Evolutionary conservation across 345 rosid genomes (phyloP).

Genomic region (Erysimum cheiranthoides): DNA sequence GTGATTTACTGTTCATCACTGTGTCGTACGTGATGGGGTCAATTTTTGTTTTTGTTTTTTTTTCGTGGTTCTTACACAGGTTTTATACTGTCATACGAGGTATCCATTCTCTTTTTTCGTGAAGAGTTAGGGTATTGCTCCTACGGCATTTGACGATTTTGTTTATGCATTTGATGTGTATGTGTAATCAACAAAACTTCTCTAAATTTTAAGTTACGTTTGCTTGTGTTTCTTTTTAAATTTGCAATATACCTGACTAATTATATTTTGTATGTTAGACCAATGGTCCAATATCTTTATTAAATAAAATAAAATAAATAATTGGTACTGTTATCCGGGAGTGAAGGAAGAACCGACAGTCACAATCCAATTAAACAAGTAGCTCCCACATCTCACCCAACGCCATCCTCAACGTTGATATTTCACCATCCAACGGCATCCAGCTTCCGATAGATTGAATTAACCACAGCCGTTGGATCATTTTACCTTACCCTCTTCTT

Average conservation of each 20-base stretch:
- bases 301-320: background rate
- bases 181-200: background rate
- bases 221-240: background rate
- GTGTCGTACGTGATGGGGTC: background rate
- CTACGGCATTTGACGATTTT: background rate
- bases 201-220: background rate
- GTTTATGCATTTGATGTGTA: background rate
- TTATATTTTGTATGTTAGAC: background rate
- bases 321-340: background rate
- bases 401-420: slow-evolving; percentile 36
- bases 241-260: background rate
- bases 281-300: background rate
- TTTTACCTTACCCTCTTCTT: slow-evolving; percentile 20
- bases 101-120: background rate
- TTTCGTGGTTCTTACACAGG: background rate
- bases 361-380: slow-evolving; percentile 30
- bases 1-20: background rate
- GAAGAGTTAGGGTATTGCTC: background rate
- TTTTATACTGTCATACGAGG: background rate
- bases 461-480: slow-evolving; percentile 42
- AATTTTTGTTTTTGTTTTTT: background rate
- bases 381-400: slow-evolving; percentile 38
- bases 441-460: slow-evolving; percentile 11
- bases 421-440: slow-evolving; percentile 43
- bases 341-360: slow-evolving; percentile 32